Evolutionary conservation across 306 rosid species (phyloP).

Genomic region (Arachis hypogaea): DNA sequence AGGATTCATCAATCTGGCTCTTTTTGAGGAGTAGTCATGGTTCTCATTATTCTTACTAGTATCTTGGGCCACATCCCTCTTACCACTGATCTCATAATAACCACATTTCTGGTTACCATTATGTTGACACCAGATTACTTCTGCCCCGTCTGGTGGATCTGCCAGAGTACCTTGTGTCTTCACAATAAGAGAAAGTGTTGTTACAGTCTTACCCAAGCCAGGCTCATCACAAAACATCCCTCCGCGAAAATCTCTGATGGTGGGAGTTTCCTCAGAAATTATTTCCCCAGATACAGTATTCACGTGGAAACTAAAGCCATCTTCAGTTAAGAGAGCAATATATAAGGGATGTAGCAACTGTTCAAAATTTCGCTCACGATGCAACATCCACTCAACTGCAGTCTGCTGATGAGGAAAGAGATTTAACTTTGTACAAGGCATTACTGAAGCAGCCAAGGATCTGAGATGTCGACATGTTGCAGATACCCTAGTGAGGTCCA

Average conservation of each 20-base stretch:
- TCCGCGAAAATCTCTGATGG: slow-evolving; percentile 82
- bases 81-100: slow-evolving; percentile 80
- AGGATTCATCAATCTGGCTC: slow-evolving; percentile 54
- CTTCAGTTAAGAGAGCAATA: slow-evolving; percentile 67
- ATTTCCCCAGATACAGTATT: slow-evolving; percentile 85
- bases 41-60: slow-evolving; percentile 46
- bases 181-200: slow-evolving; percentile 82
- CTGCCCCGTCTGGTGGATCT: slow-evolving; percentile 71
- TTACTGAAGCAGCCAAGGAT: slow-evolving; percentile 67
- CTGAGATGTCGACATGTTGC: slow-evolving; percentile 78
- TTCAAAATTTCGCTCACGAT: slow-evolving; percentile 76
- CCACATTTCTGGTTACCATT: slow-evolving; percentile 78
- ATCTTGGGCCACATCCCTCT: slow-evolving; percentile 49
- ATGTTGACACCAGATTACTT: slow-evolving; percentile 71
- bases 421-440: slow-evolving; percentile 89
- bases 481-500: slow-evolving; percentile 74
- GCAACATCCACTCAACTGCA: slow-evolving; percentile 98
- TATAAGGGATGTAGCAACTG: slow-evolving; percentile 75
- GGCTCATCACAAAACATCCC: slow-evolving; percentile 99
- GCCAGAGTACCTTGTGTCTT: slow-evolving; percentile 84
- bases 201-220: slow-evolving; percentile 97
- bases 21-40: slow-evolving; percentile 56
- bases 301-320: slow-evolving; percentile 68
- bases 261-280: slow-evolving; percentile 67
- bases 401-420: slow-evolving; percentile 90